Percentiles rank a stretch among this genome's conserved stretches.
phyloP scores from a whole-genome alignment of 2,329 filamentous ascomycete genomes.

The Dendryphion nanum region DNA sequence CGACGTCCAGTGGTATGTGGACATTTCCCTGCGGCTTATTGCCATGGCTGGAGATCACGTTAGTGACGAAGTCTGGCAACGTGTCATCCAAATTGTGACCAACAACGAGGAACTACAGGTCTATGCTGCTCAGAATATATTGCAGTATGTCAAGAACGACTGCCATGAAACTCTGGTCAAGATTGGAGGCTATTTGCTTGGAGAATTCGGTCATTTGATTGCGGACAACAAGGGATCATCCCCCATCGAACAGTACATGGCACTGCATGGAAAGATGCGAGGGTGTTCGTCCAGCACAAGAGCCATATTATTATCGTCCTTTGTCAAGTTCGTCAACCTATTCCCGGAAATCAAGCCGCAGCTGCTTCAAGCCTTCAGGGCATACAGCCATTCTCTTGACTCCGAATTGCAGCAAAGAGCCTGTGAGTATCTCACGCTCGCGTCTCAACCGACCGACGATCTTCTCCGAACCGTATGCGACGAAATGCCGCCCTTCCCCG shows the following conservation, averaged over 20 bases:
- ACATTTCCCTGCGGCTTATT: conserved; percentile 90
- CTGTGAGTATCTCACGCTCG: conserved; percentile 88
- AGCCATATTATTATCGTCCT: conserved; percentile 91
- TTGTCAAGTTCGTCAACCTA: conserved; percentile 96
- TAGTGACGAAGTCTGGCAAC: conserved; percentile 98
- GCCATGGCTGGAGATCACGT: conserved; percentile 98
- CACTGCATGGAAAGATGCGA: conserved; percentile 84
- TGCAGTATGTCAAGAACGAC: conserved; percentile 91
- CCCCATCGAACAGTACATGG: conserved; percentile 95
- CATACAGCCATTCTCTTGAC: conserved; percentile 92
- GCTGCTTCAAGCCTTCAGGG: conserved; percentile 81
- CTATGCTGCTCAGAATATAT: conserved; percentile 89
- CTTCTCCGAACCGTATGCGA: conserved; percentile 91
- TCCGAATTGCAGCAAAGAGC: conserved; percentile 94
- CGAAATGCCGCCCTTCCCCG: conserved; percentile 98
- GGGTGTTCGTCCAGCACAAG: conserved; percentile 85
- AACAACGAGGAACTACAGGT: conserved; percentile 98
- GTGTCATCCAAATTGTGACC: conserved; percentile 97
- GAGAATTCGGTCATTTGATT: conserved; percentile 95
- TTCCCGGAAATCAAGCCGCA: conserved; percentile 99
- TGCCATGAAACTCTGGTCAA: conserved; percentile 98
- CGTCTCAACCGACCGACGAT: conserved; percentile 83
- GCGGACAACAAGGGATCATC: conserved; percentile 90
- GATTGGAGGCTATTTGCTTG: conserved; percentile 93
- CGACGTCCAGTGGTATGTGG: conserved; percentile 98